Conservation (phyloP, 2,329 filamentous ascomycete genomes). For the Sclerotinia spermophila region DNA sequence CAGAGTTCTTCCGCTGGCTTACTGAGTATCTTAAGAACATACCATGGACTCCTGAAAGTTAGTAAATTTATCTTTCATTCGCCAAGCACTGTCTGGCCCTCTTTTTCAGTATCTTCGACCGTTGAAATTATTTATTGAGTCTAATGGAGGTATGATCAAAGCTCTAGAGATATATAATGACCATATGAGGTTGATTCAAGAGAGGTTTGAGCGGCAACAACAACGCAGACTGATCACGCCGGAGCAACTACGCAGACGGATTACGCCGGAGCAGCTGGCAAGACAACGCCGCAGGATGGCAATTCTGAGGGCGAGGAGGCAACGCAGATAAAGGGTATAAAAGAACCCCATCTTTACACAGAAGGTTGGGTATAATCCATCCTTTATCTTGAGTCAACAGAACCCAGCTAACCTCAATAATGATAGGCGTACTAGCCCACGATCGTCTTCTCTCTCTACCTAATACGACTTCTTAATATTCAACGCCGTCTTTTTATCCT, state of each 20-base stretch:
- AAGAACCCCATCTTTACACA: not conserved
- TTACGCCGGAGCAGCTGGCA: no score
- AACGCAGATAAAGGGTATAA: not conserved
- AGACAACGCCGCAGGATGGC: not conserved
- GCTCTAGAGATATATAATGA: no score
- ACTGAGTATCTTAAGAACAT: rapidly evolving
- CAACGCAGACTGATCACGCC: no score
- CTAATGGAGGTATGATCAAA: not conserved
- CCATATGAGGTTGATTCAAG: no score
- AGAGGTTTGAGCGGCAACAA: no score
- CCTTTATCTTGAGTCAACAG: rapidly evolving
- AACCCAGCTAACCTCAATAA: not conserved
- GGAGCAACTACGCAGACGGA: no score
- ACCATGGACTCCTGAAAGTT: not conserved
- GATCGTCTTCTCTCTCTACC: not conserved
- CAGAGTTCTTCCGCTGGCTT: rapidly evolving
- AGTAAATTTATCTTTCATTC: not conserved
- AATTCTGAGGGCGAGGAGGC: not conserved
- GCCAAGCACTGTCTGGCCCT: not conserved
- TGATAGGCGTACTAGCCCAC: no score
- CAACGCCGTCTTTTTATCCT: not conserved
- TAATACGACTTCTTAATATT: not conserved
- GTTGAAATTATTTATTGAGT: not conserved
- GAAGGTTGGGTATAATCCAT: not conserved
- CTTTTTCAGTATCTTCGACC: not conserved